phyloP scores from a whole-genome alignment of 1,284 basidiomycete species.

The Mycena citricolor region DNA sequence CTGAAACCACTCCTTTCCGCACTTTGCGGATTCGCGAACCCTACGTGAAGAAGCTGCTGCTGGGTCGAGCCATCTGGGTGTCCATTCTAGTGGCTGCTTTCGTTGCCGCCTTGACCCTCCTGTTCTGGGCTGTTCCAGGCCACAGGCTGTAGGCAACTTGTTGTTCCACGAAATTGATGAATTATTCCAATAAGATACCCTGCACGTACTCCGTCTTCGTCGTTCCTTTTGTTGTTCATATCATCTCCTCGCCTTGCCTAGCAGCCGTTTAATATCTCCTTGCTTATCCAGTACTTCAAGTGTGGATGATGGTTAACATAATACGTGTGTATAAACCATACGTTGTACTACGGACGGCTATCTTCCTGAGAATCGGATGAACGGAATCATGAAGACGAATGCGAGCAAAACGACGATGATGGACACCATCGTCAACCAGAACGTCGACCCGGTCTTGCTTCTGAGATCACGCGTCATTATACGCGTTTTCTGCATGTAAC shows the following conservation, averaged over 20 bases:
- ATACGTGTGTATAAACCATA: no score
- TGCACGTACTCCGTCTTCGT: slow-evolving; percentile 11
- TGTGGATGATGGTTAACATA: no score
- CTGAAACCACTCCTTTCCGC: slow-evolving; percentile 90
- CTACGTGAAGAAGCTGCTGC: slow-evolving; percentile 87
- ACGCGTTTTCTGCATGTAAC: slow-evolving; percentile 67
- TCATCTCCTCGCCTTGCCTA: slow-evolving; percentile 7
- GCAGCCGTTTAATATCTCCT: slow-evolving; percentile 21
- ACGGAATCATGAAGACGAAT: slow-evolving; percentile 69
- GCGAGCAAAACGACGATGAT: slow-evolving; percentile 58
- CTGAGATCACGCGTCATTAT: slow-evolving; percentile 61
- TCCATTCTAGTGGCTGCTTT: slow-evolving; percentile 67
- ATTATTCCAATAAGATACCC: slow-evolving; percentile 10
- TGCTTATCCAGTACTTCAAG: no score
- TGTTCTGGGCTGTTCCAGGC: slow-evolving; percentile 92
- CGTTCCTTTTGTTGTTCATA: not conserved
- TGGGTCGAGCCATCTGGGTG: slow-evolving; percentile 88
- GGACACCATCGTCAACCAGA: slow-evolving; percentile 65
- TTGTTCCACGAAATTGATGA: slow-evolving; percentile 1
- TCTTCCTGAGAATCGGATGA: slow-evolving; percentile 62
- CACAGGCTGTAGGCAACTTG: slow-evolving; percentile 60
- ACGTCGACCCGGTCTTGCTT: slow-evolving; percentile 68
- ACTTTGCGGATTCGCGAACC: slow-evolving; percentile 87
- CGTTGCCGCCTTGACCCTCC: slow-evolving; percentile 74
- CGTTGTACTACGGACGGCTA: no score